These are phyloP conservation scores for Gracilaria gracilis DNA, from an alignment of 23 red algal genomes.

Conservation along the genomic window DNA sequence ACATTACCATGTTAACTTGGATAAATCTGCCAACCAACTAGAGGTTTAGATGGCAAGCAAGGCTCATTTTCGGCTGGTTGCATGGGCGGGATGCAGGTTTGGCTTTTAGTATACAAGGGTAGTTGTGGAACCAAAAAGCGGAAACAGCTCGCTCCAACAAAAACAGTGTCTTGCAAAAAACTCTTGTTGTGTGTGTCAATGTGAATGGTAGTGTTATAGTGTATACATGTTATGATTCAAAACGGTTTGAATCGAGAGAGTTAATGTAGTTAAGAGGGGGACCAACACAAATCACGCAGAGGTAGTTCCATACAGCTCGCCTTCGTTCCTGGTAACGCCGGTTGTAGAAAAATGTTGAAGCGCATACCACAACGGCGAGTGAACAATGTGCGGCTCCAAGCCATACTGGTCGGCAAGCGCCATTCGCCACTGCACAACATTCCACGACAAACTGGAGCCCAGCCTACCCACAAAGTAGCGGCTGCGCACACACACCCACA, in stretches of 20 bases:
- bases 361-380: slow-evolving; percentile 37
- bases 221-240: no score
- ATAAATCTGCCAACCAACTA: not conserved
- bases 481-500: slow-evolving; percentile 52
- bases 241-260: no score
- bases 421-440: slow-evolving; percentile 35
- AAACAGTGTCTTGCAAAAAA: no score
- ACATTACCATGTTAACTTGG: not conserved
- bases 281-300: not conserved
- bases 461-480: slow-evolving; percentile 30
- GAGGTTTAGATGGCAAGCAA: not conserved
- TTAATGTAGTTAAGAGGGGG: no score
- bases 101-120: no score
- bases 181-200: no score
- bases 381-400: not conserved
- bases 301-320: slow-evolving; percentile 14
- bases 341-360: slow-evolving; percentile 42
- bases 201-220: no score
- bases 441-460: slow-evolving; percentile 59
- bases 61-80: no score
- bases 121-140: no score
- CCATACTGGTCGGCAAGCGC: slow-evolving; percentile 17
- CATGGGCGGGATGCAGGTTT: no score
- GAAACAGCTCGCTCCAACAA: no score
- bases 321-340: not conserved